These are phyloP conservation scores for Wickerhamiella cacticola DNA, from an alignment of 805 yeast species.

Conservation along the genomic window DNA sequence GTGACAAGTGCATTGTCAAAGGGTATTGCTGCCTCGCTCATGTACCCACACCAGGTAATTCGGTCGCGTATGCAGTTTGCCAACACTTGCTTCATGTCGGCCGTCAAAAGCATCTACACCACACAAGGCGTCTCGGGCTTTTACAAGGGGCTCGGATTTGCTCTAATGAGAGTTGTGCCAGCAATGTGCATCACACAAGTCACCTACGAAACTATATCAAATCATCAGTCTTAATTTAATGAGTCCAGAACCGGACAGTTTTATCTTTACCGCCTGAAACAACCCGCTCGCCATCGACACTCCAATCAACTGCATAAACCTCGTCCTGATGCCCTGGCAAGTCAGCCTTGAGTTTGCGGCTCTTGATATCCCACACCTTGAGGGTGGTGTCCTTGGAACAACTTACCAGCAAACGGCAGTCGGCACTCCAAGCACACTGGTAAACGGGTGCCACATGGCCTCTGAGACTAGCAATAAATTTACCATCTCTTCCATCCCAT, in stretches of 20 bases:
- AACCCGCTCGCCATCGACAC: constrained; percentile 83
- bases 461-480: constrained; percentile 75
- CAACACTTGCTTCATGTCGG: constrained; percentile 26
- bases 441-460: constrained; percentile 98
- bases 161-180: constrained; percentile 72
- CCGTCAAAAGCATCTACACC: constrained; percentile 33
- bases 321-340: constrained; percentile 95
- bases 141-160: constrained; percentile 74
- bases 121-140: constrained; percentile 55
- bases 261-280: constrained; percentile 98
- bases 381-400: constrained; percentile 93
- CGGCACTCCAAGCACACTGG: constrained; percentile 96
- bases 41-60: constrained; percentile 79
- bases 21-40: constrained; percentile 47
- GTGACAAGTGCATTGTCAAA: constrained; percentile 59
- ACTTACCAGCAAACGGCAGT: constrained; percentile 78
- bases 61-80: constrained; percentile 56
- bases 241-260: constrained; percentile 86
- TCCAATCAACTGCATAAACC: constrained; percentile 96
- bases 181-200: constrained; percentile 85
- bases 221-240: constrained; percentile 17
- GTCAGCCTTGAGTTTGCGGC: constrained; percentile 73
- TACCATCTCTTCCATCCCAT: constrained; percentile 94
- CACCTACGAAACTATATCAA: constrained; percentile 49
- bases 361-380: constrained; percentile 90